These are phyloP conservation scores for Allium fistulosum DNA, from an alignment of 106 monocot species.

Conservation along the genomic window DNA sequence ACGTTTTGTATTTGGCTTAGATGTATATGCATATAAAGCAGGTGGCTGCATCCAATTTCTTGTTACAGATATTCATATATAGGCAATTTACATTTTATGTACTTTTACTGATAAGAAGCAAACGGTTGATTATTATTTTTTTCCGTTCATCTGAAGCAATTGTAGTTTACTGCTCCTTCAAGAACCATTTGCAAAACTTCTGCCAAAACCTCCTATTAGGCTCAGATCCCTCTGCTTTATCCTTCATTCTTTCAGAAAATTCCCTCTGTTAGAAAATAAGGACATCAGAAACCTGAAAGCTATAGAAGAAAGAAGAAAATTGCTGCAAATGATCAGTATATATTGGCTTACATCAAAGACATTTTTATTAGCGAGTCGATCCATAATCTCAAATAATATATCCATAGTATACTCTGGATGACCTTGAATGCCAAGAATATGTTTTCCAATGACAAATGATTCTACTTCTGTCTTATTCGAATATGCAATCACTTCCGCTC, in stretches of 20 bases:
- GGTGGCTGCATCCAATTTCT: too few relatives aligned
- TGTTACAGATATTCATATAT: too few relatives aligned
- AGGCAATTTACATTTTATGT: too few relatives aligned
- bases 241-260: constrained; percentile 39
- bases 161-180: constrained; percentile 24
- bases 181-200: constrained; percentile 71
- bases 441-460: constrained; percentile 51
- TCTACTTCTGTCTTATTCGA: constrained; percentile 70
- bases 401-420: constrained; percentile 91
- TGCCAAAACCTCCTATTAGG: constrained; percentile 60
- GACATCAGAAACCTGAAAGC: neutral
- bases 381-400: constrained; percentile 55
- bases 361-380: constrained; percentile 42
- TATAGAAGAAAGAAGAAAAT: neutral
- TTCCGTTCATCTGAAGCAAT: too few relatives aligned
- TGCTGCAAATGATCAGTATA: neutral
- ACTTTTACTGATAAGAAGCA: too few relatives aligned
- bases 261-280: constrained; percentile 23
- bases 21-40: too few relatives aligned
- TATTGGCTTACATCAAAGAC: constrained; percentile 34
- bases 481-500: constrained; percentile 55
- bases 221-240: constrained; percentile 27
- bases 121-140: too few relatives aligned
- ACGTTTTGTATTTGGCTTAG: too few relatives aligned
- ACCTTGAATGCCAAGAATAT: constrained; percentile 74